Evolutionary conservation across 768 basidiomycete genomes (phyloP).

Genomic region (Lanmaoa pseudosensibilis): DNA sequence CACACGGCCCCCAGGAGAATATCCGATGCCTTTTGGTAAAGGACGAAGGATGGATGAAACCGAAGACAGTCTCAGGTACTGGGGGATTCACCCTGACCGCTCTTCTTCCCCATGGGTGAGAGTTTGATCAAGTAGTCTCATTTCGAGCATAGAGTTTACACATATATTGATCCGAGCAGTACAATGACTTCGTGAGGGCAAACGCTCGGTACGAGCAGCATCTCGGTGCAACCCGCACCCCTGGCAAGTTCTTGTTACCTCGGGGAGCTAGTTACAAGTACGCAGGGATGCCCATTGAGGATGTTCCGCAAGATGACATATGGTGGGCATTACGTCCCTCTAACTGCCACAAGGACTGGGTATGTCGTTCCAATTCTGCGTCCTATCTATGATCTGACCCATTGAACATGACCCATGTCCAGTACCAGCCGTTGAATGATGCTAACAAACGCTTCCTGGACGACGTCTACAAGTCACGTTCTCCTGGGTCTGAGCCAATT

Average conservation of each 20-base stretch:
- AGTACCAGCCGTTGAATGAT: constrained; percentile 19
- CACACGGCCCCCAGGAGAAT: constrained; percentile 8
- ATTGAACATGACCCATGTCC: neutral
- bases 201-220: constrained; percentile 10
- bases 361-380: neutral
- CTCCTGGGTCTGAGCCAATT: constrained; percentile 24
- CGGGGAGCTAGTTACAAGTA: neutral
- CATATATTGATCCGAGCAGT: neutral
- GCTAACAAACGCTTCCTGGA: constrained; percentile 18
- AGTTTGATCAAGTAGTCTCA: neutral
- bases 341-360: constrained; percentile 2
- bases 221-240: neutral
- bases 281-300: constrained; percentile 2
- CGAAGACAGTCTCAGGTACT: neutral
- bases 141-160: neutral
- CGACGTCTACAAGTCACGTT: constrained; percentile 9
- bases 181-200: constrained; percentile 1
- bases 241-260: constrained; percentile 14
- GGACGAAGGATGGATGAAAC: constrained; percentile 3
- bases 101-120: constrained; percentile 13
- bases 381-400: neutral
- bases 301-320: constrained; percentile 16
- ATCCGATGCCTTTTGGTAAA: constrained; percentile 7
- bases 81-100: constrained; percentile 1
- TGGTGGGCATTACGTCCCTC: constrained; percentile 14